Percentiles rank a stretch among this genome's conserved stretches.
Evolutionary conservation across 768 basidiomycete genomes (phyloP).

Genomic region (Lactarius hatsudake): DNA sequence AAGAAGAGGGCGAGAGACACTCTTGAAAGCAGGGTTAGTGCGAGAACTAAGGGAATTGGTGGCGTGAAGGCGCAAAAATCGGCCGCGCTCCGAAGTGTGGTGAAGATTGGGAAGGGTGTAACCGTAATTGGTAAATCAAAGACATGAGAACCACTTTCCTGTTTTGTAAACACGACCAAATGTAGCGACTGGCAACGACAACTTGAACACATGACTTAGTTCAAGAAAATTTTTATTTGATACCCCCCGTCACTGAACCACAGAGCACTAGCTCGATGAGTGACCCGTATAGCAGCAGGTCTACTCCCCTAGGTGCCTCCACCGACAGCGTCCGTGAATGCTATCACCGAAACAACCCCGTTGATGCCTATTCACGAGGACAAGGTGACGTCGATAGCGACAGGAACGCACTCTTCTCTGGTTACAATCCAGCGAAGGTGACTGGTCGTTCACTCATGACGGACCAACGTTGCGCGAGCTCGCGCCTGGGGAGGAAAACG

Average conservation of each 20-base stretch:
- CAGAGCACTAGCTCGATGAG: conserved; percentile 51
- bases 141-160: conserved; percentile 12
- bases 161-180: not conserved
- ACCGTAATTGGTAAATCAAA: conserved; percentile 75
- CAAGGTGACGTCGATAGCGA: conserved; percentile 58
- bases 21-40: conserved; percentile 62
- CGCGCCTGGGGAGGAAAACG: conserved; percentile 65
- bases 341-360: conserved; percentile 50
- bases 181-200: not conserved
- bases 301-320: conserved; percentile 24
- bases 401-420: conserved; percentile 72
- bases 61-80: conserved; percentile 81
- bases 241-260: conserved; percentile 44
- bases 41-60: conserved; percentile 50
- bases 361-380: conserved; percentile 67
- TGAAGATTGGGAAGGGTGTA: conserved; percentile 82
- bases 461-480: conserved; percentile 50
- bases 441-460: conserved; percentile 55
- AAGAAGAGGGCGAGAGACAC: conserved; percentile 65
- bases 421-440: conserved; percentile 59
- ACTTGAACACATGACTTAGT: conserved; percentile 61
- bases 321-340: conserved; percentile 35
- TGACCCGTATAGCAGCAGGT: conserved; percentile 47
- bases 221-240: too few species aligned
- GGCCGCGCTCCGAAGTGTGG: conserved; percentile 72